Evolutionary conservation across 345 rosid species (phyloP).

Genomic region (Chamaenerion angustifolium): DNA sequence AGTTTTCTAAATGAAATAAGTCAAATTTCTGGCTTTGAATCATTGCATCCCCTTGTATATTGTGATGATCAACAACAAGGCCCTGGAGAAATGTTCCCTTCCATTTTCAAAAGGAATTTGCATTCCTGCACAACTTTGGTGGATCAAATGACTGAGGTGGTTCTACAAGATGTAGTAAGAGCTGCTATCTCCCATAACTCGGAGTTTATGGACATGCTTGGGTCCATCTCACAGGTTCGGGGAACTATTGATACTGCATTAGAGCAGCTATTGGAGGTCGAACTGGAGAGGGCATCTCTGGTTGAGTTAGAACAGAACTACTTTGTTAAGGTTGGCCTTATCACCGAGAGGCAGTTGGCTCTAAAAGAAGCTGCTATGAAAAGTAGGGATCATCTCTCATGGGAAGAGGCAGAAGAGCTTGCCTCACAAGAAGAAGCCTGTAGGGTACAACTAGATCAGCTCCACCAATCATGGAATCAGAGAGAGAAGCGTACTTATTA

Average conservation of each 20-base stretch:
- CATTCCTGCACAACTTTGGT: constrained; percentile 42
- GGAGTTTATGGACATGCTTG: constrained; percentile 76
- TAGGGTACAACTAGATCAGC: constrained; percentile 69
- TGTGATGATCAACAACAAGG: constrained; percentile 14
- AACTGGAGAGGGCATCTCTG: constrained; percentile 63
- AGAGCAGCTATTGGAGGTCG: constrained; percentile 65
- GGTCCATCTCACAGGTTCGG: constrained; percentile 62
- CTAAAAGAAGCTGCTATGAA: constrained; percentile 74
- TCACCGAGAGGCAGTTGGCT: constrained; percentile 71
- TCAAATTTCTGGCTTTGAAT: constrained; percentile 29
- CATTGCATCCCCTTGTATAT: constrained; percentile 15
- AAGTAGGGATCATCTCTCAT: constrained; percentile 81
- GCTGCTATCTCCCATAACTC: constrained; percentile 53
- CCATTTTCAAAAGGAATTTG: constrained; percentile 39
- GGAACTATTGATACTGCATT: constrained; percentile 65
- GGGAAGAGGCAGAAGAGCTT: constrained; percentile 98
- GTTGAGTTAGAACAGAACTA: constrained; percentile 71
- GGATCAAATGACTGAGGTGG: constrained; percentile 54
- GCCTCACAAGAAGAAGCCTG: constrained; percentile 95
- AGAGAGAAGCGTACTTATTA: constrained; percentile 48
- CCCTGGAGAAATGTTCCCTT: constrained; percentile 47
- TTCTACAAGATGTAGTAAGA: constrained; percentile 52
- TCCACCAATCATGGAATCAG: constrained; percentile 76
- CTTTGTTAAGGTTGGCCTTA: constrained; percentile 67
- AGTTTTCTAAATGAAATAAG: constrained; percentile 46